phyloP scores from a whole-genome alignment of 2,329 filamentous ascomycete species.

The Sordariomycetes sp. region DNA sequence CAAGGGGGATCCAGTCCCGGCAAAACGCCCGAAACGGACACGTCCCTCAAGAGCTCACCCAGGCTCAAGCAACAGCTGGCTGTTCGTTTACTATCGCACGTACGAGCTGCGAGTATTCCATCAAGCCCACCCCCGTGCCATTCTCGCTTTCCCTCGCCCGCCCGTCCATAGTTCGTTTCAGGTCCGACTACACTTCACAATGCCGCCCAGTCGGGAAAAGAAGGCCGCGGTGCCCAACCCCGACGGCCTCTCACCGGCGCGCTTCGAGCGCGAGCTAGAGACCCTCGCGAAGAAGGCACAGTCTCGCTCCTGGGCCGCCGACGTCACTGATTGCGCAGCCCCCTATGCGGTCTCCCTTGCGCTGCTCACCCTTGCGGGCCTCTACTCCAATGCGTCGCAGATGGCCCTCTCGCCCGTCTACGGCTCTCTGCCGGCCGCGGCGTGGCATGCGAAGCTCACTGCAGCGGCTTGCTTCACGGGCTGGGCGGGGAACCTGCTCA shows the following conservation, averaged over 20 bases:
- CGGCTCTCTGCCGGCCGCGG: slow-evolving; percentile 64
- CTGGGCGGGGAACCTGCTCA: slow-evolving; percentile 51
- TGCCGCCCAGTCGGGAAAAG: slow-evolving; percentile 4
- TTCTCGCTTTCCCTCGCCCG: not conserved
- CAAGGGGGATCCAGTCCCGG: not conserved
- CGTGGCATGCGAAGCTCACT: slow-evolving; percentile 57
- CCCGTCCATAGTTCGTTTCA: not conserved
- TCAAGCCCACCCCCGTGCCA: not conserved
- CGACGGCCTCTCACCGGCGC: slow-evolving; percentile 30
- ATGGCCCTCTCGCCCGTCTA: slow-evolving; percentile 76
- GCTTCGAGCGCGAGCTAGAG: slow-evolving; percentile 40
- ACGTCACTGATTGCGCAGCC: slow-evolving; percentile 20
- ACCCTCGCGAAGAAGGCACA: slow-evolving; percentile 31
- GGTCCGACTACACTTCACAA: not conserved
- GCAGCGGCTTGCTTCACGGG: slow-evolving; percentile 56
- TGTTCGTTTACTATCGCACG: not conserved
- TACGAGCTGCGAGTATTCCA: not conserved
- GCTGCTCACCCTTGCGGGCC: slow-evolving; percentile 37
- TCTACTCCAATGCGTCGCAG: slow-evolving; percentile 58
- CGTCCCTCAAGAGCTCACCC: not conserved
- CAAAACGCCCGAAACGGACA: not conserved
- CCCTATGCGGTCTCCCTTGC: slow-evolving; percentile 20
- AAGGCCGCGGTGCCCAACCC: slow-evolving; percentile 5
- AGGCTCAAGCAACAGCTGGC: not conserved
- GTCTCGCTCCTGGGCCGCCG: slow-evolving; percentile 17